Conservation (phyloP, 352 stramenopile genomes). For the Phytophthora capsici region DNA sequence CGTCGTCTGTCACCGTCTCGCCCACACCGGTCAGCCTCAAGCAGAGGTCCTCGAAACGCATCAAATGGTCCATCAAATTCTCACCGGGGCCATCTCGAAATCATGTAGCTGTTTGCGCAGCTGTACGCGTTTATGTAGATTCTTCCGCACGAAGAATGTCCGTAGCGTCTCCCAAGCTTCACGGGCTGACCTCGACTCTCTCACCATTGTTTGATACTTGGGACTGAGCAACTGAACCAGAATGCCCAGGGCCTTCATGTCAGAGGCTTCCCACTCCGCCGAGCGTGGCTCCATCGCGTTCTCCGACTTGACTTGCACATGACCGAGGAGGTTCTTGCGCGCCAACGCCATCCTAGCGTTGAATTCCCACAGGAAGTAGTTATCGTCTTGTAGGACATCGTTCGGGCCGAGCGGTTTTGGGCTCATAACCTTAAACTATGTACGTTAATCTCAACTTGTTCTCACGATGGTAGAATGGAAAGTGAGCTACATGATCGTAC, state of each 20-base stretch:
- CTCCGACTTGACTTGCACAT: background rate
- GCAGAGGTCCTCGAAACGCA: constrained; percentile 7
- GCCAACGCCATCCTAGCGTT: constrained; percentile 1
- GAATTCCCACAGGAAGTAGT: constrained; percentile 5
- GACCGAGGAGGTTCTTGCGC: background rate
- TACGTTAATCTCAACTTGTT: background rate
- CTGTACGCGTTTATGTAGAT: constrained; percentile 15
- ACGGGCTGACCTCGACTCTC: background rate
- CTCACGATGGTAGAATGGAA: background rate
- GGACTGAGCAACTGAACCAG: background rate
- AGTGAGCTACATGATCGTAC: background rate
- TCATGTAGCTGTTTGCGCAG: constrained; percentile 12
- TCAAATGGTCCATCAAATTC: constrained; percentile 9
- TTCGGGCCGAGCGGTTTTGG: no score
- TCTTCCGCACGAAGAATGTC: constrained; percentile 11
- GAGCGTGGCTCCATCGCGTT: no score
- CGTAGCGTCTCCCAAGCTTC: constrained; percentile 16
- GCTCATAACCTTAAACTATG: constrained; percentile 1
- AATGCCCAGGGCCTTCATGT: background rate
- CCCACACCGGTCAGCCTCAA: background rate
- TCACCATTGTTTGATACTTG: constrained; percentile 8
- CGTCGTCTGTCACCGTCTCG: background rate
- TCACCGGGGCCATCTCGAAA: background rate
- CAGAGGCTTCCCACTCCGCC: background rate
- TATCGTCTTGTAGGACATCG: background rate